Base-by-base conservation (phyloP, 139 green algal species). In the Coelastrella sp. region DNA sequence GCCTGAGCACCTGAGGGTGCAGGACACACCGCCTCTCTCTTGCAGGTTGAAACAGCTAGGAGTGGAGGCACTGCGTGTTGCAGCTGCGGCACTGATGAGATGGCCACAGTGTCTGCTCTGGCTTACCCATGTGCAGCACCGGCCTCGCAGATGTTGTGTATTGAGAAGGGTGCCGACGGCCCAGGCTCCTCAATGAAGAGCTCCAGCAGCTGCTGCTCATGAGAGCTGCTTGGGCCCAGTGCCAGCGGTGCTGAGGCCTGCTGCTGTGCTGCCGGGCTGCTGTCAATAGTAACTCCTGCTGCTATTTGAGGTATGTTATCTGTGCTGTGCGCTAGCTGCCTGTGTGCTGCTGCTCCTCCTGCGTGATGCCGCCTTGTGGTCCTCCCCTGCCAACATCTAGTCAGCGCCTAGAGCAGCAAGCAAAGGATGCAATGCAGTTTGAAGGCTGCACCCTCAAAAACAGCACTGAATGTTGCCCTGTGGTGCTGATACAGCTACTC, bases 71-170 rank as follows among this genome's bases (percentile, higher is more conserved):
- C 24, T 58, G 14, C 35, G 35, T 49, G 35, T 49, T 1, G 35
- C 35, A 49, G 35, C 35, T 49, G 35, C 3, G 35, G 35, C 35
- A 49, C 35, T 49, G 35, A 3, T 49, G 35, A 49, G 35, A 49
- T 49, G 35, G 35, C 35, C 35, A 49, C 35, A 49, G 49, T 70
- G n/a, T 17, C 10, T 8, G 25, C 74, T 27, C 9, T 22, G 9
- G 8, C 94, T 70, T 84, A 97, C 95, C 97, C 97, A 60, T 95
- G 93, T 0, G 56, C 24, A 4, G 27, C 85, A 3, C 96, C 97
- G 24, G 92, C 89, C 0, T 27, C 24, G 80, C 97, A 97, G 10
- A 99, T 92, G 81, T 94, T 94, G 91, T 99, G 97, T 22, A 99
- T 92, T 49, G 96, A 98, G 11, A 98, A 94, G 15, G 95, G 91